Base-by-base conservation (phyloP, 495 filamentous ascomycete genomes). In the Penicillium coprophilum region DNA sequence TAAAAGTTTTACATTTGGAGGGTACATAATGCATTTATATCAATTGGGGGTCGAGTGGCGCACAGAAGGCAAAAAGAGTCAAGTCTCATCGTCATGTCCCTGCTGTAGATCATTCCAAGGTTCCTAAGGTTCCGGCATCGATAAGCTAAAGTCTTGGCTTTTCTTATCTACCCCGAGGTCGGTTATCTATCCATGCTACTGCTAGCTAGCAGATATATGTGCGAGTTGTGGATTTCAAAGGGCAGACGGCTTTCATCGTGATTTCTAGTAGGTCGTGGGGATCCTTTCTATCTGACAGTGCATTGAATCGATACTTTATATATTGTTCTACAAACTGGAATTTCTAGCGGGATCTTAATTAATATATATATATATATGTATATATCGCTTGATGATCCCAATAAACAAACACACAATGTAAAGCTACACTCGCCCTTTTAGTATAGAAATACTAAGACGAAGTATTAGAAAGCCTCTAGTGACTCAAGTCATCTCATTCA, bases 1-100 rank as follows among this genome's bases (percentile, higher is more conserved):
- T 59, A 63, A 59, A 19, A 53, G 50, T 40, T 61, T 31, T 34
- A n/a, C 48, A 38, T 47, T 11, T 44, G 28, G n/a, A n/a, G 8
- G 15, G 4, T 21, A n/a, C n/a, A n/a, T 4, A 17, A 19, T 36
- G 31, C 15, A 40, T 43, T 40, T 38, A 43, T 52, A 10, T 27
- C 34, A 28, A 17, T n/a, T 27, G 21, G 45, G 45, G 11, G 15
- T 31, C 12, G 17, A 31, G 45, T 47, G 27, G 13, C n/a, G 44
- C 15, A 8, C 6, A 13, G 1, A 15, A n/a, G 13, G 7, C 34
- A 13, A 31, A 47, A 30, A n/a, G 19, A 12, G 6, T 5, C 23
- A 15, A 19, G 27, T 47, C 13, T 2, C 11, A n/a, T 32, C 12
- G 7, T 17, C 44, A 9, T 46, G 17, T 10, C 24, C 24, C 15